Evolutionary conservation across 305 asterid species (phyloP), one percentile per base, ranked within the genome.

Genomic region (Salvia sclarea): DNA sequence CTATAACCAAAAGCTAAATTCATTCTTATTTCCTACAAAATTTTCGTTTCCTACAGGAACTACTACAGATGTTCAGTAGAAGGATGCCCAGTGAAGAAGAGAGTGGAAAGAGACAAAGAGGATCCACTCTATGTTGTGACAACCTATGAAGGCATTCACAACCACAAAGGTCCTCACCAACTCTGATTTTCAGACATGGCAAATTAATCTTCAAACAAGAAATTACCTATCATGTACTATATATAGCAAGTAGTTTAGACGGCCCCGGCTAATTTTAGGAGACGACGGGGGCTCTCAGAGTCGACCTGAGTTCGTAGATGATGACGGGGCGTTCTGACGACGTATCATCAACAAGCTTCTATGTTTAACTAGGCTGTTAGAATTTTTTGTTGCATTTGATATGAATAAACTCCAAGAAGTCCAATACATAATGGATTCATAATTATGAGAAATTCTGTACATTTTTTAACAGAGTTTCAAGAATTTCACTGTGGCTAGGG

Each of bases 21-120:
- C n/a, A n/a, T n/a, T n/a, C n/a, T n/a, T n/a, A n/a, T n/a, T n/a
- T n/a, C n/a, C n/a, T n/a, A n/a, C n/a, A n/a, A n/a, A n/a, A n/a
- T n/a, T n/a, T n/a, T n/a, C n/a, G n/a, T n/a, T n/a, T n/a, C n/a
- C n/a, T n/a, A 77, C 88, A 92, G 98, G 95, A 92, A 90, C 79
- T 92, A 92, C 78, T 92, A 86, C 24, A 90, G 76, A 78, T 92
- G 98, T 76, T 85, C 93, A 0, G 76, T 76, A 8, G 91, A 88
- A 78, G 90, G 96, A 24, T 92, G 98, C 79, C 86, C 87, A 0
- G 97, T 90, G 81, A 92, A 92, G 78, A 92, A 92, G 85, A 85
- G 90, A 85, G 90, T 92, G 22, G 98, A 92, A 73, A 66, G 96
- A 71, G 96, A 88, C 85, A 90, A 71, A 61, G 96, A 88, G 52